phyloP scores from a whole-genome alignment of 1,139 yeast genomes.

The Nakaseomyces bracarensis region DNA sequence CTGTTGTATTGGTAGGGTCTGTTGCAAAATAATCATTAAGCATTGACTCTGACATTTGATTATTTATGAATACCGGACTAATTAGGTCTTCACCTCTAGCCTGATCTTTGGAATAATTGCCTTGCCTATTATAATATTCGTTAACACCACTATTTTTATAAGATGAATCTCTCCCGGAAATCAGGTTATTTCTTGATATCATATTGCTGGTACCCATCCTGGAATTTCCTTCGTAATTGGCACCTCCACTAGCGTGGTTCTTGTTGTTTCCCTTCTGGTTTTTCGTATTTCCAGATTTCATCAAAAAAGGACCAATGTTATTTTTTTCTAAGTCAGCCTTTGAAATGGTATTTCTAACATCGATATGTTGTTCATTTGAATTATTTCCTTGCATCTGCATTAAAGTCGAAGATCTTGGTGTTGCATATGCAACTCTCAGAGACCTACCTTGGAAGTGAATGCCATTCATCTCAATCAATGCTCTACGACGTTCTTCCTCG shows the following conservation, averaged over 20 bases:
- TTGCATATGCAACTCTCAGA: conserved; percentile 67
- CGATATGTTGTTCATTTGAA: conserved; percentile 8
- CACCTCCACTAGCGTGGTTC: background rate
- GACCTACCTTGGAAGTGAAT: conserved; percentile 64
- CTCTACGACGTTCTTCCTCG: conserved; percentile 65
- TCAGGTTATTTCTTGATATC: background rate
- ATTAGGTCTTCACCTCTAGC: background rate
- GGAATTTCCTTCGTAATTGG: no score
- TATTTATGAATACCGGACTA: conserved; percentile 7
- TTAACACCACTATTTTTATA: no score
- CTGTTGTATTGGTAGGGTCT: conserved; percentile 83
- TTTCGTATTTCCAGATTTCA: no score
- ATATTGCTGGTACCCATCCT: no score
- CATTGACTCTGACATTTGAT: background rate
- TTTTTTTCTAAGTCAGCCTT: conserved; percentile 12
- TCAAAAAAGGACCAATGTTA: no score
- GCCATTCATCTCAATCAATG: conserved; percentile 79
- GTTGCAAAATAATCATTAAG: conserved; percentile 26
- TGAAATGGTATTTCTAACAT: conserved; percentile 9
- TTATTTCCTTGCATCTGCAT: conserved; percentile 14
- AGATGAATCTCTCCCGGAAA: no score
- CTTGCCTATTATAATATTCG: no score
- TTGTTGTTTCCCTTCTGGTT: conserved; percentile 3
- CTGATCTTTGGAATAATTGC: background rate
- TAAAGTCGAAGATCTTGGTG: conserved; percentile 44